A percentile compares a stretch with the other conserved stretches of the same genome.
These are phyloP conservation scores for Hyphodiscus sp. DNA, from an alignment of 2,329 filamentous ascomycete species.

Conservation along the genomic window DNA sequence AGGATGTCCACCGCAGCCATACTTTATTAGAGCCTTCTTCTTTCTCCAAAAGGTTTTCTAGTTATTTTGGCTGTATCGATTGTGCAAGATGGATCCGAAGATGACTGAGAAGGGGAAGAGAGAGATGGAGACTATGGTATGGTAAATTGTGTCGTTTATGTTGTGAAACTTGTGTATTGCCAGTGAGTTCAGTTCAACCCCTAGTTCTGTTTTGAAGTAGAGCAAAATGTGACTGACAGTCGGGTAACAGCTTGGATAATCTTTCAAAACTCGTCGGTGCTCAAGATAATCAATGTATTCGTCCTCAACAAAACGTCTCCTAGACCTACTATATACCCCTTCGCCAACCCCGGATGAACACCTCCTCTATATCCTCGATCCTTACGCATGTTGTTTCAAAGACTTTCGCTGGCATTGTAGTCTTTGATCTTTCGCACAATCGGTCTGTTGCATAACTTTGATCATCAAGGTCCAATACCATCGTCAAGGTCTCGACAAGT, in stretches of 20 bases:
- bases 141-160: conserved; percentile 45
- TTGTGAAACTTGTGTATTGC: conserved; percentile 54
- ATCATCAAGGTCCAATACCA: conserved; percentile 36
- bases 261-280: conserved; percentile 49
- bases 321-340: conserved; percentile 46
- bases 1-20: conserved; percentile 49
- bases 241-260: conserved; percentile 47
- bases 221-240: background rate
- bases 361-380: conserved; percentile 41
- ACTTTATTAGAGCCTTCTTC: conserved; percentile 54
- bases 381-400: conserved; percentile 53
- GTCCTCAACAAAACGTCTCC: conserved; percentile 47
- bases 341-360: conserved; percentile 43
- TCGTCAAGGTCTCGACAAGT: conserved; percentile 46
- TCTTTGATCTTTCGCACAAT: conserved; percentile 54
- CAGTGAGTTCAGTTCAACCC: conserved; percentile 32
- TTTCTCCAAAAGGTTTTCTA: conserved; percentile 55
- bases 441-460: conserved; percentile 49
- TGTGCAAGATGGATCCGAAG: conserved; percentile 42
- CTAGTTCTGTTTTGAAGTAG: background rate
- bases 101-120: conserved; percentile 33
- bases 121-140: conserved; percentile 44
- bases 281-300: conserved; percentile 46
- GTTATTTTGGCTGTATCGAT: conserved; percentile 48
- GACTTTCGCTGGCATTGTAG: conserved; percentile 54